Evolutionary conservation across 495 filamentous ascomycete species (phyloP), one percentile per base, ranked within the genome.

Genomic region (Collariella sp.): DNA sequence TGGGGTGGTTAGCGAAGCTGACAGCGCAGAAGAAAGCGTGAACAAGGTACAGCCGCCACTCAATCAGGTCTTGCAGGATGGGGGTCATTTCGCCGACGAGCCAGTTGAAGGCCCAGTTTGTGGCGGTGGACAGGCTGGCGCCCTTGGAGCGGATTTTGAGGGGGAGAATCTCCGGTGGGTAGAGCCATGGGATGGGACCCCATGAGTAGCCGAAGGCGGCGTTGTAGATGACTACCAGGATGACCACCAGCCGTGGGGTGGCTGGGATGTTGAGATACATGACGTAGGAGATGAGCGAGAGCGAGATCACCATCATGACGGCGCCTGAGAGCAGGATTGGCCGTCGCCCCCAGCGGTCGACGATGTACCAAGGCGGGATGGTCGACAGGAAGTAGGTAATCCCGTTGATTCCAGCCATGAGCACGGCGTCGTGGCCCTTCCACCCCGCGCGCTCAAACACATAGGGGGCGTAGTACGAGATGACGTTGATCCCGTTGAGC

Each of bases 31-130:
- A 98, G 67, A 98, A 97, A 13, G 93, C 93, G 69, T 98, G 94
- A 2, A 98, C 72, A 26, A 98, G 76, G 61, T 98, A 98, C 46
- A 98, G 71, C 42, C 91, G 82, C 94, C 93, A 97, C 56, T 82
- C 81, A 54, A 98, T 96, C 69, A 75, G 80, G 54, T 88, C 87
- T 68, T 97, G 93, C 39, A 97, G 74, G 55, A 97, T 79, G 2
- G 93, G 93, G 7, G 93, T 98, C 72, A 97, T 80, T 67, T 90
- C 86, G 39, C 93, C 94, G 24, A 97, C 94, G 5, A 97, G 76
- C 87, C 89, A 98, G 65, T 98, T 98, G 72, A 93, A 97, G 3
- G 91, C 89, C 94, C 94, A 98, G 65, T 98, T 98, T 9, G 90
- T 79, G 18, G 93, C 93, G 1, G 93, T 98, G 54, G 93, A 97